Evolutionary conservation across 1,284 basidiomycete genomes (phyloP), one percentile per base, ranked within the genome.

Genomic region (Meripilus lineatus): DNA sequence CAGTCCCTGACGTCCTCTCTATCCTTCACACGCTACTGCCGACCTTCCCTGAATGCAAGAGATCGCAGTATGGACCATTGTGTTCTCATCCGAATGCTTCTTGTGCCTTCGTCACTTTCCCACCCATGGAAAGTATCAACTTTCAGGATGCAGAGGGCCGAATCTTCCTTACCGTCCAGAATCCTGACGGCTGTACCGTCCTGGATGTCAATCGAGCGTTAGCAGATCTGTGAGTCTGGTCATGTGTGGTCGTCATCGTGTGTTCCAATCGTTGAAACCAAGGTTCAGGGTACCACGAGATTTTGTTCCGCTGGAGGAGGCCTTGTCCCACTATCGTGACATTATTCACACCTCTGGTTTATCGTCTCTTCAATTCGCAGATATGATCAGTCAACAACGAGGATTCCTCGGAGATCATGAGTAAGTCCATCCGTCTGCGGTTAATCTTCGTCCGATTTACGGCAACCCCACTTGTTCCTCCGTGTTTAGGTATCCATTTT

Each of bases 131-230:
- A 13, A 49, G 52, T 10, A 52, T 59, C 22, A 51, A 50, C 36
- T 60, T 58, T 39, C 48, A 55, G 40, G 55, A 55, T 37, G 52
- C 44, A 5, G 47, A 57, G 4, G 59, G 61, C 13, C 48, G 52
- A 26, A 46, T 53, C 5, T 57, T 61, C 46, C 52, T 61, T 44
- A 50, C 57, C 38, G 62, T 63, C 18, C 49, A 55, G 37, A 64
- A 64, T 43, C 56, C 58, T 2, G 59, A 58, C 38, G 63, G 63
- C 0, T 58, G 56, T 38, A 63, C 63, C 24, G 42, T 64, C 8
- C 48, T 64, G 8, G 63, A 65, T 44, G 56, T 63, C n/a, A 65
- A 65, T 49, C 54, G 63, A n/a, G 54, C 59, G 7, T 53, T 65
- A 5, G 57, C 54, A 18, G 58, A 62, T 28, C 46, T 62, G 62